phyloP scores from a whole-genome alignment of 768 basidiomycete genomes.

The Tricholomella constricta region DNA sequence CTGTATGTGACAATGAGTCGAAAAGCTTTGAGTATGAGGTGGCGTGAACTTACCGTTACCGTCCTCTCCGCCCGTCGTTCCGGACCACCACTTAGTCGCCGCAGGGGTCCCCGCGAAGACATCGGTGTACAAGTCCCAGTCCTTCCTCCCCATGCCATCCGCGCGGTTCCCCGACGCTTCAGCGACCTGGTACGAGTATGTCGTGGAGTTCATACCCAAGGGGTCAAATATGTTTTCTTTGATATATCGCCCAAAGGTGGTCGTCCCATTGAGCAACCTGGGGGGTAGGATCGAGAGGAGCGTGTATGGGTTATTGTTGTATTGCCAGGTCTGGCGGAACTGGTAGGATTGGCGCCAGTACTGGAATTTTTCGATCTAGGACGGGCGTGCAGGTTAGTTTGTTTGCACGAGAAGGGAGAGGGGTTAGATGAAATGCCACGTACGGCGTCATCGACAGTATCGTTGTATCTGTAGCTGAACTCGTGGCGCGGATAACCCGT shows the following conservation, averaged over 20 bases:
- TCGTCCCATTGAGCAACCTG: conserved; percentile 13
- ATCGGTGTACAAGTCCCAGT: conserved; percentile 19
- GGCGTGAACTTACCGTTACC: conserved; percentile 17
- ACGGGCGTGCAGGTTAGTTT: too few species aligned
- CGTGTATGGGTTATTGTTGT: conserved; percentile 32
- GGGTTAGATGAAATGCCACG: neutral
- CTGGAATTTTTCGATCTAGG: conserved; percentile 20
- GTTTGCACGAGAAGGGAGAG: neutral
- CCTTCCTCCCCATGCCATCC: conserved; percentile 24
- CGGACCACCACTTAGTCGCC: conserved; percentile 22
- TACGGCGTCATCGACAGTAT: conserved; percentile 10
- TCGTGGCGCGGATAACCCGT: conserved; percentile 23
- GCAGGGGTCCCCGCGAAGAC: conserved; percentile 24
- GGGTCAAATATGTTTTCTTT: conserved; percentile 28
- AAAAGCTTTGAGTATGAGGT: neutral
- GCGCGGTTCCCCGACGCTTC: conserved; percentile 26
- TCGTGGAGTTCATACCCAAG: conserved; percentile 29
- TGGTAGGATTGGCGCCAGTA: conserved; percentile 28
- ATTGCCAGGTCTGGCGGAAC: conserved; percentile 31
- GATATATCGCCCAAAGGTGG: conserved; percentile 28
- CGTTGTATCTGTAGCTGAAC: conserved; percentile 11
- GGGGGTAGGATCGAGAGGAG: conserved; percentile 27
- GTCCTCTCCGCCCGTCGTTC: conserved; percentile 19
- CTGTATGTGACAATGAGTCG: conserved; percentile 4
- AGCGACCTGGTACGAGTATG: conserved; percentile 28